Conservation (phyloP, 2,329 filamentous ascomycete genomes). For the Orbilia ellipsospora region DNA sequence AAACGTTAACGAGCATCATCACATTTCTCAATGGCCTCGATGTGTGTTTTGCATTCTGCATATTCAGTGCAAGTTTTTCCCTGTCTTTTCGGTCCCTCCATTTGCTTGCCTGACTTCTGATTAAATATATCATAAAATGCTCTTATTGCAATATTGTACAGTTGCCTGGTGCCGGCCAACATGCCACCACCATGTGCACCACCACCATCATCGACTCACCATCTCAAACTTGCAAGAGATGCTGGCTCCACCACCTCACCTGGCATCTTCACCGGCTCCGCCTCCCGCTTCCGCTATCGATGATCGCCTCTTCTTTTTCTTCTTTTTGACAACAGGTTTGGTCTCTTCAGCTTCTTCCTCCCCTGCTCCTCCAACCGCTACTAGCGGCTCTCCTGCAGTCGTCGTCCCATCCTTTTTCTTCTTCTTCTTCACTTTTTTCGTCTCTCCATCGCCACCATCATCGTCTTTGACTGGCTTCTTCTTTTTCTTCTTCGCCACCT, state of each 20-base stretch:
- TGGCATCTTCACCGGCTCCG: slow-evolving; percentile 55
- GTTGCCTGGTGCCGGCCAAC: not conserved
- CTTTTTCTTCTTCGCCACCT: slow-evolving; percentile 70
- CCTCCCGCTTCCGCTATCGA: slow-evolving; percentile 58
- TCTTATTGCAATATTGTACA: slow-evolving; percentile 30
- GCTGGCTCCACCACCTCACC: slow-evolving; percentile 48
- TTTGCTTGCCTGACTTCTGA: not conserved
- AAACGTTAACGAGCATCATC: slow-evolving; percentile 32
- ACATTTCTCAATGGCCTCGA: slow-evolving; percentile 8
- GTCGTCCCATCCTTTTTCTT: slow-evolving; percentile 36
- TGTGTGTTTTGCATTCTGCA: not conserved
- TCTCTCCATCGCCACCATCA: slow-evolving; percentile 16
- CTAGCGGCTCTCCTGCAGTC: not conserved
- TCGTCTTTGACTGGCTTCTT: slow-evolving; percentile 4
- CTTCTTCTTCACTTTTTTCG: slow-evolving; percentile 44
- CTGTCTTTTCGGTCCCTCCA: not conserved
- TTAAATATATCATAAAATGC: slow-evolving; percentile 34
- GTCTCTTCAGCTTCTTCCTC: slow-evolving; percentile 56
- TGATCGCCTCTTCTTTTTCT: slow-evolving; percentile 65
- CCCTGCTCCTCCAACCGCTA: slow-evolving; percentile 6
- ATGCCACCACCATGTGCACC: slow-evolving; percentile 19
- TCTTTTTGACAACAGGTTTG: slow-evolving; percentile 65
- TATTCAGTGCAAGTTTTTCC: not conserved
- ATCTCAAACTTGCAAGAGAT: slow-evolving; percentile 12
- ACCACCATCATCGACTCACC: slow-evolving; percentile 21